A percentile compares a stretch with the other conserved stretches of the same genome.
Evolutionary conservation across 441 rosid species (phyloP).

Genomic region (Erysimum cheiri): DNA sequence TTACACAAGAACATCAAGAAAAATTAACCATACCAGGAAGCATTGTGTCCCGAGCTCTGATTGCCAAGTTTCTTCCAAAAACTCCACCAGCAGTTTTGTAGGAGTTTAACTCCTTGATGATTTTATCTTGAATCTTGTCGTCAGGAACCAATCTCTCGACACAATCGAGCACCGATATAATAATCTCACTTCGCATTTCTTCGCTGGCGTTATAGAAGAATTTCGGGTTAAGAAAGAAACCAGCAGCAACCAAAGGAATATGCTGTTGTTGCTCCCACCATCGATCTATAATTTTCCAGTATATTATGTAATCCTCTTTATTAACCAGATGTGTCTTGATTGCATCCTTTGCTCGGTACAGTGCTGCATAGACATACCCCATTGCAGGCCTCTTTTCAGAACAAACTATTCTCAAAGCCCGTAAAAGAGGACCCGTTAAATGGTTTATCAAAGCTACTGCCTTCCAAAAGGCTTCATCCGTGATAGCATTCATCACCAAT

Average conservation of each 20-base stretch:
- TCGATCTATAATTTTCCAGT: conserved; percentile 83
- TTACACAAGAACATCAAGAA: neutral
- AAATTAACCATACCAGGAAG: conserved; percentile 68
- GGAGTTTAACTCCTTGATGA: conserved; percentile 67
- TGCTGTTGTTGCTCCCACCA: conserved; percentile 76
- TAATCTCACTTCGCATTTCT: conserved; percentile 66
- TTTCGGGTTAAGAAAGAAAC: conserved; percentile 91
- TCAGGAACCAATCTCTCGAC: conserved; percentile 81
- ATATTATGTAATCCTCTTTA: conserved; percentile 67
- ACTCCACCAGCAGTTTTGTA: conserved; percentile 83
- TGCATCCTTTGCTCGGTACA: conserved; percentile 80
- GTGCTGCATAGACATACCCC: conserved; percentile 87
- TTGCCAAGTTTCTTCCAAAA: conserved; percentile 87
- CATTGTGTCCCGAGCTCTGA: conserved; percentile 80
- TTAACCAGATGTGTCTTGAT: conserved; percentile 76
- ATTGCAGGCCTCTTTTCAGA: conserved; percentile 80
- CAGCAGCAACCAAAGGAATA: conserved; percentile 84
- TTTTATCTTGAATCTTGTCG: conserved; percentile 70
- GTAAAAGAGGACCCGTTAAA: conserved; percentile 69
- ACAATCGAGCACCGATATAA: conserved; percentile 76
- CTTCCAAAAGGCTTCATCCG: conserved; percentile 79
- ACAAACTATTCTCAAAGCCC: conserved; percentile 57
- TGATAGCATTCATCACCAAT: conserved; percentile 61
- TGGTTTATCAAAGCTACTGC: conserved; percentile 56
- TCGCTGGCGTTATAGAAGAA: conserved; percentile 74